A percentile compares a stretch with the other conserved stretches of the same genome.
phyloP scores from a whole-genome alignment of 2,329 filamentous ascomycete species.

The Penicillium glabrum region DNA sequence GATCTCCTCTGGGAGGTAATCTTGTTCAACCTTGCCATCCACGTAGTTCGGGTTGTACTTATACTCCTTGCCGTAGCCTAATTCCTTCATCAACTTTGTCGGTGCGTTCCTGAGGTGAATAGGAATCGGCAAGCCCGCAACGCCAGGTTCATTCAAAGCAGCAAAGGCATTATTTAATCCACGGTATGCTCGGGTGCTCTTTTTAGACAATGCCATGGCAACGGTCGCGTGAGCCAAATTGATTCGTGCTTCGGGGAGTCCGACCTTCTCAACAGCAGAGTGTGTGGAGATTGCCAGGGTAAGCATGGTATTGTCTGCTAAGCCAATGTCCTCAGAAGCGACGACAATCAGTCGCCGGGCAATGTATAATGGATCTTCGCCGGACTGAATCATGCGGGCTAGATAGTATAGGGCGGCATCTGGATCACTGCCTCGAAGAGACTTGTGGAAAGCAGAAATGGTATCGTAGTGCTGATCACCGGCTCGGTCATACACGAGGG shows the following conservation, averaged over 20 bases:
- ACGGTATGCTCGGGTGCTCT: constrained; percentile 84
- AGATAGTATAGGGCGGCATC: constrained; percentile 94
- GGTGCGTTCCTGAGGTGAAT: constrained; percentile 89
- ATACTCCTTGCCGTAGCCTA: constrained; percentile 88
- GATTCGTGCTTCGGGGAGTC: constrained; percentile 92
- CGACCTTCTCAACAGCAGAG: constrained; percentile 86
- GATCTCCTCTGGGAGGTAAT: constrained; percentile 82
- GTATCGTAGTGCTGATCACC: constrained; percentile 98
- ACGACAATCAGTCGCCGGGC: constrained; percentile 92
- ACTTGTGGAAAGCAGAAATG: constrained; percentile 96
- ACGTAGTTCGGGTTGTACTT: constrained; percentile 94
- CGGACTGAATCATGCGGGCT: constrained; percentile 90
- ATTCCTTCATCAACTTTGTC: constrained; percentile 86
- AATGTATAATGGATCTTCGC: constrained; percentile 90
- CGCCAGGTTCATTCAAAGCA: constrained; percentile 77
- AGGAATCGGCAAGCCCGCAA: constrained; percentile 79
- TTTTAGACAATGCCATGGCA: constrained; percentile 75
- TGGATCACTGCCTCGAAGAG: constrained; percentile 80
- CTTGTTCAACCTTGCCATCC: constrained; percentile 78
- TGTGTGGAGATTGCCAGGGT: constrained; percentile 83
- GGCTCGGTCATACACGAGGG: constrained; percentile 88
- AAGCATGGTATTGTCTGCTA: constrained; percentile 83
- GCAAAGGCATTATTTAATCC: constrained; percentile 77
- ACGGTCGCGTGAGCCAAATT: constrained; percentile 85
- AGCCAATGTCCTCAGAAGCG: constrained; percentile 87